These are phyloP conservation scores for Venturia pyrina DNA, from an alignment of 2,329 filamentous ascomycete species.

Conservation along the genomic window DNA sequence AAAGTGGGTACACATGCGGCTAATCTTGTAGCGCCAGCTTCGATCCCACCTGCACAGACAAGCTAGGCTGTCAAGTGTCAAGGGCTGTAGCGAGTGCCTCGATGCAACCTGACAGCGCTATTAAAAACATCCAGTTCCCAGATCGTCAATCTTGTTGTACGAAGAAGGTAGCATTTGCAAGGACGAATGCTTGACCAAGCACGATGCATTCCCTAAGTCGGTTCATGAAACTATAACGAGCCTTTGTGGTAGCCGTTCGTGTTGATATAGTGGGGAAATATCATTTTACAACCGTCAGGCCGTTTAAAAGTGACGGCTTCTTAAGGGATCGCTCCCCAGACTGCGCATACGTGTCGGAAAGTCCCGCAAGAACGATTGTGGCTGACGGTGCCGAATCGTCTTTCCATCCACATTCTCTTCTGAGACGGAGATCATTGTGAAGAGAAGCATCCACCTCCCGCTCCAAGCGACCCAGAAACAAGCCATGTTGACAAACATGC, in stretches of 20 bases:
- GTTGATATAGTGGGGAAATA: not conserved
- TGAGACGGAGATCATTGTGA: not conserved
- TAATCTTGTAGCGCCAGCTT: not conserved
- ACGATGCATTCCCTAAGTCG: not conserved
- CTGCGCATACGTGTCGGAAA: not conserved
- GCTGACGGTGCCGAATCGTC: not conserved
- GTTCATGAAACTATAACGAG: not conserved
- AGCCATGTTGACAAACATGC: not conserved
- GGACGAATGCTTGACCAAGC: not conserved
- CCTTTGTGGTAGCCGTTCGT: not conserved
- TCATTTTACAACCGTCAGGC: not conserved
- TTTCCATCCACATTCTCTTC: not conserved
- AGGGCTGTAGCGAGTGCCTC: not conserved
- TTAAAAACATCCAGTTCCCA: not conserved
- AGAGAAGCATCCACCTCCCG: not conserved
- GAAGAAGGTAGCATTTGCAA: not conserved
- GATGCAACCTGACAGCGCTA: not conserved
- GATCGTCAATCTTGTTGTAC: not conserved
- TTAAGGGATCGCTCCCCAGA: not conserved
- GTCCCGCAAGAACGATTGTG: constrained; percentile 1
- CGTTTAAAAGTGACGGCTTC: not conserved
- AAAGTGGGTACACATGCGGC: not conserved
- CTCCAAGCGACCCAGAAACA: not conserved
- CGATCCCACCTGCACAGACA: not conserved
- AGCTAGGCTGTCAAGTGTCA: not conserved